Evolutionary conservation across 768 basidiomycete species (phyloP), one percentile per base, ranked within the genome.

Genomic region (Coprinopsis strossmayeri): DNA sequence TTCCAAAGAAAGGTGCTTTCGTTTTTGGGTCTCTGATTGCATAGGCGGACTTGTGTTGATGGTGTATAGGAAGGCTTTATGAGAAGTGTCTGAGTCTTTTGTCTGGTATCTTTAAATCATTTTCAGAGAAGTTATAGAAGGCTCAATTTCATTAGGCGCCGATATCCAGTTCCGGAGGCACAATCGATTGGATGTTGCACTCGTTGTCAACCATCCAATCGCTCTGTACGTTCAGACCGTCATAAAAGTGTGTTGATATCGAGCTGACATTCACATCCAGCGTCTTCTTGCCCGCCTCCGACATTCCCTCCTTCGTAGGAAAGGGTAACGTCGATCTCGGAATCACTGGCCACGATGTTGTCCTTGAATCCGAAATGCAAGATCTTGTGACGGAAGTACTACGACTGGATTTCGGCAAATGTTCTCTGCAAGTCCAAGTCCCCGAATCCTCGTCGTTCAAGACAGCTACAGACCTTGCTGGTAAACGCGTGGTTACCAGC

Each of bases 251-350:
- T 35, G 13, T 30, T 40, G n/a, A 21, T 21, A n/a, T n/a, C 20
- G 24, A n/a, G 24, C 23, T 38, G 37, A 11, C 44, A n/a, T 42
- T 39, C 45, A 21, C 43, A 4, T 32, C 48, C 63, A 97, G 95
- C 5, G 87, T 99, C 20, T 98, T 99, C 69, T 85, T 98, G 20
- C 94, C 96, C 20, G 96, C 96, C 1, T 76, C 87, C 3, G 96
- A 99, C 61, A 99, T 99, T 54, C 94, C 96, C 9, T 95, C 93
- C 24, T 99, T 98, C 66, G 96, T 99, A 38, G 96, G 93, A 35
- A 93, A 95, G 63, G 96, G 96, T 42, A 87, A 93, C 60, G 88
- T 99, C 59, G 90, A 97, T 58, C 75, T 99, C 37, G 96, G 96
- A 4, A 96, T 99, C 58, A 98, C 96, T 7, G 96, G 96, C 3